Evolutionary conservation across 148 eudicot species (phyloP), one percentile per base, ranked within the genome.

Genomic region (Persicaria tinctoria): DNA sequence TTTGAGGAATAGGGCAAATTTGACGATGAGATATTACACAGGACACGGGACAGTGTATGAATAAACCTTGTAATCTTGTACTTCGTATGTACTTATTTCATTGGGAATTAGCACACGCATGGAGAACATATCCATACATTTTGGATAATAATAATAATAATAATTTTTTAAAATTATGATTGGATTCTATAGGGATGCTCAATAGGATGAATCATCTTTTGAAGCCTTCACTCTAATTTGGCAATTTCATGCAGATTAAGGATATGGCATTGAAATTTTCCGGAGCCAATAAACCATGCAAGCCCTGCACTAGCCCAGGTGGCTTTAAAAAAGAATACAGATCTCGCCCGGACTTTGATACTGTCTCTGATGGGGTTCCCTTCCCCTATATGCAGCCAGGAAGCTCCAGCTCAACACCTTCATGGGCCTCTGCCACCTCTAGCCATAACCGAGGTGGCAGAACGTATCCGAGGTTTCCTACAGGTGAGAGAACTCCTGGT

Each of bases 361-460:
- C 91, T 9, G 86, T 91, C 18, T 93, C 97, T 51, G 97, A 91
- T 81, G 94, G 97, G 17, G 85, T 81, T 32, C 85, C 89, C n/a
- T 93, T 86, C 80, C 85, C 88, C 79, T 87, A 82, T 75, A 73
- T 77, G 72, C 96, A 87, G 81, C 77, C 90, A 48, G 97, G 91
- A 70, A 91, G 97, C 85, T 85, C 97, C 45, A 93, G 90, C 78
- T 93, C 98, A 3, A 88, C 95, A 77, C 91, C 98, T 1, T 86
- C 95, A 38, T 89, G 97, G 97, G 95, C 89, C 79, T 92, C 97
- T 59, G 91, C 97, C 12, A 88, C 95, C 95, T 93, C 89, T 81
- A 91, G 86, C 74, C 76, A 89, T 3, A 75, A 76, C 72, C 85
- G 76, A 0, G 80, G 81, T 20, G 79, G 75, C 73, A 83, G 87